Conservation (phyloP, 2,329 filamentous ascomycete genomes). For the Colletotrichum sp. region DNA sequence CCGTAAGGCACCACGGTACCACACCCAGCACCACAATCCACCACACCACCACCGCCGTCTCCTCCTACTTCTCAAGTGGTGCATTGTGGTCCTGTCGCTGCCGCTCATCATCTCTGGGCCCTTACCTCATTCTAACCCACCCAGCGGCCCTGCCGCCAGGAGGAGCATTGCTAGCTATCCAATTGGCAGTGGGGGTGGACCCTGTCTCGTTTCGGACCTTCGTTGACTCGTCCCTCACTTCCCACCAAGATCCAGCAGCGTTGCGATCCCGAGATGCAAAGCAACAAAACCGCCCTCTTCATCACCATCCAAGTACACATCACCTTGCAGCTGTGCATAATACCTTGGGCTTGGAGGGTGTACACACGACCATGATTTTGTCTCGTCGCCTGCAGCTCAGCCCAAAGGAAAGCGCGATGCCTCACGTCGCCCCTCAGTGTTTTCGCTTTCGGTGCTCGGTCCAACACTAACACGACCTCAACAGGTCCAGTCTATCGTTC, state of each 20-base stretch:
- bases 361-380: not conserved
- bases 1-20: not conserved
- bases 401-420: not conserved
- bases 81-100: not conserved
- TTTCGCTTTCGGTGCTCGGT: not conserved
- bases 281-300: not conserved
- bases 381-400: not conserved
- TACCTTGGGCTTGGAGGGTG: not conserved
- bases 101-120: not conserved
- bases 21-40: not conserved
- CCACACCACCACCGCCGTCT: not conserved
- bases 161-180: not conserved
- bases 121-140: conserved; percentile 6
- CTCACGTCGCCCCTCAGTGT: not conserved
- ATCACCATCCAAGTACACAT: not conserved
- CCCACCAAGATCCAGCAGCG: not conserved
- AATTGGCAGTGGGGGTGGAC: conserved; percentile 3
- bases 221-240: not conserved
- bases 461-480: not conserved
- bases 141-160: not conserved
- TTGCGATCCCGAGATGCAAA: not conserved
- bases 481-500: not conserved
- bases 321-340: not conserved
- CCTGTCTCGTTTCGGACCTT: conserved; percentile 16
- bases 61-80: not conserved